These are phyloP conservation scores for Scopulariopsis brevicaulis DNA, from an alignment of 2,329 filamentous ascomycete species.

Conservation along the genomic window DNA sequence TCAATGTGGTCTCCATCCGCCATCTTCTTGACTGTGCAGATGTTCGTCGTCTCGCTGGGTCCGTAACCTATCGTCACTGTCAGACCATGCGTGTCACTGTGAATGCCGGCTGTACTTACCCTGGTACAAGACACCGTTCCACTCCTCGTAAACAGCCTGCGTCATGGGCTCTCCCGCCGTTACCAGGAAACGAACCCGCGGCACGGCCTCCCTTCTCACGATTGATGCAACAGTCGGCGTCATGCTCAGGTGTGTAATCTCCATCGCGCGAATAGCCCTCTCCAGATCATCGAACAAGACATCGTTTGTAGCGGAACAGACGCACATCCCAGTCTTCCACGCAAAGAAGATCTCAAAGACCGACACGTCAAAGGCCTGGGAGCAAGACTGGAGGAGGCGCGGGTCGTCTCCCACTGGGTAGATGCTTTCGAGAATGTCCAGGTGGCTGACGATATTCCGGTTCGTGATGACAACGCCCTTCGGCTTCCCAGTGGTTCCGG, in stretches of 20 bases:
- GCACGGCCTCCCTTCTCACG: conserved; percentile 57
- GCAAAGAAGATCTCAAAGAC: conserved; percentile 87
- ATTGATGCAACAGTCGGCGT: conserved; percentile 77
- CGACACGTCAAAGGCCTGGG: conserved; percentile 77
- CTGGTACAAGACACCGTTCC: conserved; percentile 63
- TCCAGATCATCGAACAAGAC: conserved; percentile 64
- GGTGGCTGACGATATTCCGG: conserved; percentile 63
- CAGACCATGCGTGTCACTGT: conserved; percentile 2
- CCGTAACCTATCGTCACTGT: conserved; percentile 46
- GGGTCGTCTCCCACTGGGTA: conserved; percentile 46
- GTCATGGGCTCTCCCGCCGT: conserved; percentile 76
- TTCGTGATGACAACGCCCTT: conserved; percentile 75
- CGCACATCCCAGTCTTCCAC: conserved; percentile 66
- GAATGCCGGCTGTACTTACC: conserved; percentile 23
- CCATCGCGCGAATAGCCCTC: conserved; percentile 46
- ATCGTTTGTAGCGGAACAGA: conserved; percentile 68
- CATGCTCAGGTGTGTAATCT: conserved; percentile 70
- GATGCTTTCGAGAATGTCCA: conserved; percentile 51
- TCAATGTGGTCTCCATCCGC: conserved; percentile 45
- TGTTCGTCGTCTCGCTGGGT: conserved; percentile 78
- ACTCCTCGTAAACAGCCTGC: conserved; percentile 54
- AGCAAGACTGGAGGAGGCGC: conserved; percentile 71
- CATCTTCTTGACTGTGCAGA: conserved; percentile 66
- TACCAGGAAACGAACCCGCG: conserved; percentile 62
- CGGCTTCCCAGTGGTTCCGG: conserved; percentile 68